Evolutionary conservation across 1,139 yeast species (phyloP), one percentile per base, ranked within the genome.

Genomic region (Magnusiomyces paraingens): DNA sequence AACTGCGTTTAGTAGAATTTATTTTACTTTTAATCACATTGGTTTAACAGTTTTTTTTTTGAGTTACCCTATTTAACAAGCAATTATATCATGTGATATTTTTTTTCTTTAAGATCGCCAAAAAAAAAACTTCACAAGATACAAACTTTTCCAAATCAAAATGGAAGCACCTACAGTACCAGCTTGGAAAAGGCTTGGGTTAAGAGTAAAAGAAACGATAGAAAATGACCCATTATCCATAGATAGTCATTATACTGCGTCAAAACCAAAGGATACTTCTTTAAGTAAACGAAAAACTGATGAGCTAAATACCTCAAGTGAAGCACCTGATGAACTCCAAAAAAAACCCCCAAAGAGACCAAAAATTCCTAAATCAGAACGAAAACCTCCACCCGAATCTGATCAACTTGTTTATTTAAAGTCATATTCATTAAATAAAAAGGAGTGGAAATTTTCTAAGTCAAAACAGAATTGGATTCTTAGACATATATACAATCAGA

Each of bases 391-490:
- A 0, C 89, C 90, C 22, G 90, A 84, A 58, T 84, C 82, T 59
- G 97, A 90, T 66, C 96, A 90, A 67, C 73, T 87, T 51, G 81
- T 77, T 0, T 91, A 91, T 64, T 71, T 91, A 61, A 78, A 82
- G 55, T 88, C 82, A 55, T 91, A 80, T 64, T 72, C 74, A 22
- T 74, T 77, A 10, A 89, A 84, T 61, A 76, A 74, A 56, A 78
- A 72, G 0, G 75, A 78, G 36, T 91, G 98, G 98, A 91, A 90
- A 71, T 91, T 91, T 67, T 86, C 95, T 56, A 91, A 91, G 65
- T 95, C 87, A 72, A 90, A 91, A 62, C 98, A 91, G 68, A 90
- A 89, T 66, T 91, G 97, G 97, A 76, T 91, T 51, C 70, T 90
- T 59, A 85, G 84, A 64, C 84, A 89, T 68, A 71, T 87, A 49